phyloP scores from a whole-genome alignment of 1,284 basidiomycete species.

The Tylopilus orsonianus region DNA sequence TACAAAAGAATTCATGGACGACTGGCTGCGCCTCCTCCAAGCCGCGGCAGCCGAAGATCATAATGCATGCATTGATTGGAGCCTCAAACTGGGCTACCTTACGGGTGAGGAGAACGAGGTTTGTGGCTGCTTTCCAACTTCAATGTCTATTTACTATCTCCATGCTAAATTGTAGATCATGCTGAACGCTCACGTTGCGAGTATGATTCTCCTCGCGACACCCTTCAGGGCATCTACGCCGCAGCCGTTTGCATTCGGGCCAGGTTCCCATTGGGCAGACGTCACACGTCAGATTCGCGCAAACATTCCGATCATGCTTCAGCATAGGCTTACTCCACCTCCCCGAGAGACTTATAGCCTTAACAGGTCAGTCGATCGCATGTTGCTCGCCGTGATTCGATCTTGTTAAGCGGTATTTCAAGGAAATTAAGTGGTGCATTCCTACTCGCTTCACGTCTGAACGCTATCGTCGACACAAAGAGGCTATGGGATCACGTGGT shows the following conservation, averaged over 20 bases:
- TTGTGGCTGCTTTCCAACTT: neutral
- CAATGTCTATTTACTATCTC: neutral
- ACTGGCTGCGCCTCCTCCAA: constrained; percentile 80
- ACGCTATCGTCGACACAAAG: constrained; percentile 71
- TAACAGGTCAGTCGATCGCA: constrained; percentile 59
- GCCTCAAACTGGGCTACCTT: constrained; percentile 82
- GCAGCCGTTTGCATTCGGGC: constrained; percentile 74
- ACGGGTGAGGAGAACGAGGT: constrained; percentile 88
- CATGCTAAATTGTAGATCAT: constrained; percentile 56
- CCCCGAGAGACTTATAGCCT: constrained; percentile 94
- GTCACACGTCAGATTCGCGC: constrained; percentile 76
- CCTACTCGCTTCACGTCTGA: constrained; percentile 83
- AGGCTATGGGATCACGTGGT: constrained; percentile 72
- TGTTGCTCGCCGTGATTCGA: neutral
- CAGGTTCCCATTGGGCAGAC: constrained; percentile 59
- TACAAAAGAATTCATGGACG: constrained; percentile 83
- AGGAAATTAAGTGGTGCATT: constrained; percentile 94
- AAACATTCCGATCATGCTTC: constrained; percentile 90
- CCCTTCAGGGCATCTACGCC: constrained; percentile 69
- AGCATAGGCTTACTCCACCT: constrained; percentile 87
- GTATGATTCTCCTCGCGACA: constrained; percentile 80
- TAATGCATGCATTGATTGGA: constrained; percentile 72
- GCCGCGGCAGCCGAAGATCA: constrained; percentile 77
- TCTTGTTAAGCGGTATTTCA: constrained; percentile 1
- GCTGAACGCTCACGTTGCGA: constrained; percentile 85